Base-by-base conservation (phyloP, 495 filamentous ascomycete species). In the Talaromyces trachyspermus region DNA sequence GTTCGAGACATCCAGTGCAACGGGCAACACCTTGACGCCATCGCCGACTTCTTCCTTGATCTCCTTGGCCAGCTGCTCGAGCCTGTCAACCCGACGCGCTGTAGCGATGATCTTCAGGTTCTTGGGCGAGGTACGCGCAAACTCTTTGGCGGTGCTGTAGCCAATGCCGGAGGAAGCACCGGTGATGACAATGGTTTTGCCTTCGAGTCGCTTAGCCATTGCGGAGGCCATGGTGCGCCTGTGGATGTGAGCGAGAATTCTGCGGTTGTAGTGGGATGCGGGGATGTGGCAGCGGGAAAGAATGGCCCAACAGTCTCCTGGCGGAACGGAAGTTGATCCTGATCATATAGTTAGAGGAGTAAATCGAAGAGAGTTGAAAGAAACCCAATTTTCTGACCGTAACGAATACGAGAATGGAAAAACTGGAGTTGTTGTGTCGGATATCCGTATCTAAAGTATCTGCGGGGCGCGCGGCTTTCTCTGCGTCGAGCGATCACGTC, bases 111-210 rank as follows among this genome's bases (percentile, higher is more conserved):
- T 74, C 63, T 86, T 88, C 43, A 97, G 78, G 62, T 80, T 72
- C 47, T 80, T 78, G 4, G 92, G 91, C 14, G 84, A 75, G 1
- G 92, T 90, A 39, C 85, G 80, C 11, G 92, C 92, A 57, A 98
- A 98, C 62, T 98, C 92, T 55, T 88, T 72, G 20, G 92, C 92
- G 38, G 82, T 88, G 61, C 80, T 84, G 46, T 77, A 77, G 2
- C 92, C 92, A 59, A 98, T 98, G 35, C 92, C 92, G 2, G 90
- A 95, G 0, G 86, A 92, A 27, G 92, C 92, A 32, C 92, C 92
- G 0, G 92, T 98, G 45, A 98, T 78, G 27, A 97, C 64, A 33
- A 98, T 78, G 1, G 89, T 97, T 70, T 97, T 98, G 77, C 89
- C 89, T 52, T 85, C 77, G 35, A 98, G 85, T 70, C 92, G 90